phyloP scores from a whole-genome alignment of 2,329 filamentous ascomycete genomes.

The Penicillium corylophilum region DNA sequence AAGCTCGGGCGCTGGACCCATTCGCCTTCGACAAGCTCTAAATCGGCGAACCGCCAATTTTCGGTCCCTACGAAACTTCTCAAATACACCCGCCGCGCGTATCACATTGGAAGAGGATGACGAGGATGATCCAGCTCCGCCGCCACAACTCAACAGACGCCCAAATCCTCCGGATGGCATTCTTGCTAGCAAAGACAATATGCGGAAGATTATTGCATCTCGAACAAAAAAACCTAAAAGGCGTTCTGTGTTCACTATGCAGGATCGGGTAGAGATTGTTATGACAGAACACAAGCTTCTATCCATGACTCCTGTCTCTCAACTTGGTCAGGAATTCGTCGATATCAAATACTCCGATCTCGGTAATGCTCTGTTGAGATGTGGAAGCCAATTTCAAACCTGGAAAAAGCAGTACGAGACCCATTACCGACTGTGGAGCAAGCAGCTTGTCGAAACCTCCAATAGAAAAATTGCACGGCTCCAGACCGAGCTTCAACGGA shows the following conservation, averaged over 20 bases:
- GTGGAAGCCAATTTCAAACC: background rate
- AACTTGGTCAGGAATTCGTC: conserved; percentile 1
- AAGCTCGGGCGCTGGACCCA: background rate
- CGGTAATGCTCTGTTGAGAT: background rate
- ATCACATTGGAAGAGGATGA: conserved; percentile 13
- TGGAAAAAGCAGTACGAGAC: background rate
- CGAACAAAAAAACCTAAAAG: background rate
- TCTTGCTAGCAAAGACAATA: background rate
- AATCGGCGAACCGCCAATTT: background rate
- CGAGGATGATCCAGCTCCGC: background rate
- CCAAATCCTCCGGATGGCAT: background rate
- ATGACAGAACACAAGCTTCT: background rate
- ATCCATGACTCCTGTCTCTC: background rate
- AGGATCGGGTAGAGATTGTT: background rate
- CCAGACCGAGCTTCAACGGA: background rate
- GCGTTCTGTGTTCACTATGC: background rate
- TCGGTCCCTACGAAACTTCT: conserved; percentile 3
- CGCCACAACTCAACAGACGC: background rate
- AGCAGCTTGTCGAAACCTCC: no score
- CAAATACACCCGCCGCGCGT: background rate
- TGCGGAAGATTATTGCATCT: conserved; percentile 2
- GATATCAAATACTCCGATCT: conserved; percentile 3
- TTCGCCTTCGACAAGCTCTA: background rate
- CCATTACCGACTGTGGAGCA: no score
- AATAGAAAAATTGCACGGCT: background rate